Evolutionary conservation across 495 filamentous ascomycete species (phyloP).

Genomic region (Daldinia concentrica): DNA sequence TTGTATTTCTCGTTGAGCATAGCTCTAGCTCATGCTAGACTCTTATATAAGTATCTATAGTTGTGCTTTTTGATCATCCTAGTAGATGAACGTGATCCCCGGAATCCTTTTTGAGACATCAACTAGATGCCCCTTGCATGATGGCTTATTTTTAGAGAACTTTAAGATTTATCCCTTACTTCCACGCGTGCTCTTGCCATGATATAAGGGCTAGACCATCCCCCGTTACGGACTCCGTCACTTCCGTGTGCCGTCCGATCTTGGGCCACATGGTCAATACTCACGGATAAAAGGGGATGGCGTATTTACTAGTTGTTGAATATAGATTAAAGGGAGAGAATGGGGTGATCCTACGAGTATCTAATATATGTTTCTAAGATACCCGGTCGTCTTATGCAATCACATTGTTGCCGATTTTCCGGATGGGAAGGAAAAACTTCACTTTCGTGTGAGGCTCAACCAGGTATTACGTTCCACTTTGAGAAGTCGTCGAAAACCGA

Average conservation of each 20-base stretch:
- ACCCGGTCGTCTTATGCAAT: background rate
- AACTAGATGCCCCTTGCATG: constrained; percentile 1
- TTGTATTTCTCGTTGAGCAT: background rate
- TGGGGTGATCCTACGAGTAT: background rate
- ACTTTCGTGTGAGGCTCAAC: background rate
- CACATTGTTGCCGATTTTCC: background rate
- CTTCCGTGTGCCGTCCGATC: background rate
- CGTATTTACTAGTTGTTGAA: background rate
- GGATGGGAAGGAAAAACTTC: background rate
- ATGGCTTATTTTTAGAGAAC: background rate
- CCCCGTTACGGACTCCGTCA: background rate
- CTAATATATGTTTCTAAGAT: background rate
- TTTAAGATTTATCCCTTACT: background rate
- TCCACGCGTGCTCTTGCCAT: background rate
- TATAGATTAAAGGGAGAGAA: background rate
- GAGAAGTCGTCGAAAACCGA: background rate
- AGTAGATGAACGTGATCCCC: background rate
- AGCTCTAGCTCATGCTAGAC: background rate
- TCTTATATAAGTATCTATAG: background rate
- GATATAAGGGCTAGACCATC: background rate
- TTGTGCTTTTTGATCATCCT: background rate
- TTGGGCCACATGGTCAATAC: background rate
- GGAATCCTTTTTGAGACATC: background rate
- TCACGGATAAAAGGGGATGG: background rate
- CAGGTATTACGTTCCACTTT: background rate